Percentiles rank a stretch among this genome's conserved stretches.
phyloP scores from a whole-genome alignment of 169 alveolate genomes.

The Theileria annulata region DNA sequence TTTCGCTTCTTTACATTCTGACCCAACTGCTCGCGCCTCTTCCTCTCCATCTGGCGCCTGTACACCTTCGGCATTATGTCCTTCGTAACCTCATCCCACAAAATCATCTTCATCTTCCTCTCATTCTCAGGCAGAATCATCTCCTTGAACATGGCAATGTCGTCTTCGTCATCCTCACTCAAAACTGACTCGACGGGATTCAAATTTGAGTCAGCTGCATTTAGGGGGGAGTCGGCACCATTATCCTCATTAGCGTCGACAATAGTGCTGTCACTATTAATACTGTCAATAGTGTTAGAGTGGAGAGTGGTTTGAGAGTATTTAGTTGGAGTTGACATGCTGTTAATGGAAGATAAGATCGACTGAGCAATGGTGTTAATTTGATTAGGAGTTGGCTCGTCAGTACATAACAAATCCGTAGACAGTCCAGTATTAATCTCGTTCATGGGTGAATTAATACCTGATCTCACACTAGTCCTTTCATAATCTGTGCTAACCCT shows the following conservation, averaged over 20 bases:
- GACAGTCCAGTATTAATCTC: constrained; percentile 33
- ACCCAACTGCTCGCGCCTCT: constrained; percentile 62
- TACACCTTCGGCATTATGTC: constrained; percentile 78
- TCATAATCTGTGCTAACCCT: constrained; percentile 28
- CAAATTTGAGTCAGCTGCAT: not conserved
- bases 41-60: constrained; percentile 71
- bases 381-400: constrained; percentile 61
- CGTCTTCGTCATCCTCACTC: constrained; percentile 67
- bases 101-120: constrained; percentile 74
- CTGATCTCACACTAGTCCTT: not conserved
- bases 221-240: not conserved
- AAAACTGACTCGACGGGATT: not conserved
- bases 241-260: not conserved
- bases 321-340: not conserved
- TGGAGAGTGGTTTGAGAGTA: not conserved
- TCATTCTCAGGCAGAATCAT: constrained; percentile 80
- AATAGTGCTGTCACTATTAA: not conserved
- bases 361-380: constrained; percentile 52
- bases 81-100: constrained; percentile 86
- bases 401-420: constrained; percentile 52
- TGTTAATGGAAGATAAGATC: constrained; percentile 4
- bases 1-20: constrained; percentile 60
- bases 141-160: constrained; percentile 54
- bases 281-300: not conserved
- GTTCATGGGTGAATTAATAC: constrained; percentile 25